A percentile compares a stretch with the other conserved stretches of the same genome.
These are phyloP conservation scores for Solanum clarkiae DNA, from an alignment of 257 asterid genomes.

Conservation along the genomic window DNA sequence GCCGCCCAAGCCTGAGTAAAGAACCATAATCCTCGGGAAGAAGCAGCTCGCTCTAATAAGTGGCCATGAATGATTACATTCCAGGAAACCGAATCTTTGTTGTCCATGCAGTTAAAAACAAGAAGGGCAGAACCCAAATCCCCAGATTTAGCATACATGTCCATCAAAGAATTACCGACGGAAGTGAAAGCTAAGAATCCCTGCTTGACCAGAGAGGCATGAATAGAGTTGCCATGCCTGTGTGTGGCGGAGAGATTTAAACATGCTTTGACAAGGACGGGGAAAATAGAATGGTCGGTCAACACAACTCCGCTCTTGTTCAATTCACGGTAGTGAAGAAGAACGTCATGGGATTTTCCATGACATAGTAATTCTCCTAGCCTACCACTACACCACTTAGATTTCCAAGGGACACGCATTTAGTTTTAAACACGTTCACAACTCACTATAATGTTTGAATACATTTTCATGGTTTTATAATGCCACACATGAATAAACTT, in stretches of 20 bases:
- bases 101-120: conserved; percentile 34
- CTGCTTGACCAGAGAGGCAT: conserved; percentile 49
- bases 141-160: conserved; percentile 66
- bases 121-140: conserved; percentile 25
- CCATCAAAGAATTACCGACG: conserved; percentile 54
- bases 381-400: conserved; percentile 18
- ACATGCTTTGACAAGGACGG: conserved; percentile 61
- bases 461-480: no score
- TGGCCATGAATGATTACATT: conserved; percentile 59
- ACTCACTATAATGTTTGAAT: neutral
- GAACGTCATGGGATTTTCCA: conserved; percentile 48
- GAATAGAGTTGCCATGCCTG: conserved; percentile 38
- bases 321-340: conserved; percentile 31
- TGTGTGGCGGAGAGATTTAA: conserved; percentile 14
- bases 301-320: conserved; percentile 22
- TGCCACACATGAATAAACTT: no score
- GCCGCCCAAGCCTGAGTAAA: conserved; percentile 35
- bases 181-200: conserved; percentile 52
- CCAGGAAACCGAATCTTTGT: conserved; percentile 74
- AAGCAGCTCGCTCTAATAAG: conserved; percentile 28
- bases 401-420: conserved; percentile 31
- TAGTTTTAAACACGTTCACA: neutral
- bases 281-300: conserved; percentile 42
- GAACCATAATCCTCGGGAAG: conserved; percentile 35
- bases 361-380: conserved; percentile 30